Conservation (phyloP, 2,329 filamentous ascomycete species). For the Penicillium sp. region DNA sequence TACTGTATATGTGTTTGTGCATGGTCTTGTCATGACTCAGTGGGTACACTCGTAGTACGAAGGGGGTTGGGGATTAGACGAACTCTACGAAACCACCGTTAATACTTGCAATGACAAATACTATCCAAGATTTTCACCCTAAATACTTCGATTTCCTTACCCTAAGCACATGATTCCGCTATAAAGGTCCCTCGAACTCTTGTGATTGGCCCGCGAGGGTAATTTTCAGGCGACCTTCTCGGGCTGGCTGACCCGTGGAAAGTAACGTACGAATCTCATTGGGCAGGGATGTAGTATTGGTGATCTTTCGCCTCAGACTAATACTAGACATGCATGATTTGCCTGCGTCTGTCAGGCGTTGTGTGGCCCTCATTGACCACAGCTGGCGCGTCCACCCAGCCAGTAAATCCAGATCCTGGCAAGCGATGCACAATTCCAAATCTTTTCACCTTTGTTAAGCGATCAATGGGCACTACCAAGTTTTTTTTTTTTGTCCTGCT, state of each 20-base stretch:
- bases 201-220: background rate
- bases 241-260: background rate
- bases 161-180: background rate
- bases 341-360: constrained; percentile 6
- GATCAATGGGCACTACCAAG: background rate
- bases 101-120: background rate
- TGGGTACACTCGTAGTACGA: background rate
- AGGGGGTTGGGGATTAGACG: too few relatives aligned
- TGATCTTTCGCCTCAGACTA: background rate
- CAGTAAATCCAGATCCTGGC: background rate
- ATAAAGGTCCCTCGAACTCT: background rate
- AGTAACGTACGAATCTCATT: background rate
- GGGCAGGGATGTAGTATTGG: background rate
- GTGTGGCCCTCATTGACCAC: background rate
- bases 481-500: too few relatives aligned
- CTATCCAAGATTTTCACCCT: background rate
- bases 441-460: constrained; percentile 1
- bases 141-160: background rate
- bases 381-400: background rate
- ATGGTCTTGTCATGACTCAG: background rate
- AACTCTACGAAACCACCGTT: too few relatives aligned
- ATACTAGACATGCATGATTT: constrained; percentile 6
- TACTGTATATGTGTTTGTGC: too few relatives aligned
- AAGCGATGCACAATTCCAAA: constrained; percentile 5
- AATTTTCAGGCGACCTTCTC: background rate